phyloP scores from a whole-genome alignment of 768 basidiomycete species.

The Leucosporidium creatinivorum region DNA sequence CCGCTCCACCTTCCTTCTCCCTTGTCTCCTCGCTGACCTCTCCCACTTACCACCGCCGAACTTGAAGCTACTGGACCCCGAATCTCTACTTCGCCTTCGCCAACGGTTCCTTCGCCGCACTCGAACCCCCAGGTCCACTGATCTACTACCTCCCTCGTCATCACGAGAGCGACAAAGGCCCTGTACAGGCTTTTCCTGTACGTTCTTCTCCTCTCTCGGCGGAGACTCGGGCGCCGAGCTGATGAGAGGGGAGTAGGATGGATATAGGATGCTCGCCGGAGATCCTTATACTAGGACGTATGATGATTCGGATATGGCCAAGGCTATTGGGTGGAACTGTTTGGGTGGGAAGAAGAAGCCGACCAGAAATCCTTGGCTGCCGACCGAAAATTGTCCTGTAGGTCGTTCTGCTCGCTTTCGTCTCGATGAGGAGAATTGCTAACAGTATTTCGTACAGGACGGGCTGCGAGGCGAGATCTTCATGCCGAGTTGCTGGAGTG shows the following conservation, averaged over 20 bases:
- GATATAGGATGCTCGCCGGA: constrained; percentile 45
- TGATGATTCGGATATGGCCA: neutral
- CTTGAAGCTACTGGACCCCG: constrained; percentile 15
- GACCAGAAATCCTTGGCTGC: constrained; percentile 10
- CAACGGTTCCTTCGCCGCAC: constrained; percentile 38
- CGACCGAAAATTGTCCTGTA: constrained; percentile 34
- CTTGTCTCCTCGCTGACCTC: too few relatives aligned
- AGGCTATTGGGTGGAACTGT: constrained; percentile 42
- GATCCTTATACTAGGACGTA: neutral
- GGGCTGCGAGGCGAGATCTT: constrained; percentile 33
- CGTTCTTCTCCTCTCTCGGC: too few relatives aligned
- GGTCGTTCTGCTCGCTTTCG: constrained; percentile 5
- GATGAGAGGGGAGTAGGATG: neutral
- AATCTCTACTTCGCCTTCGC: constrained; percentile 35
- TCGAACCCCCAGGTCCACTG: constrained; percentile 29
- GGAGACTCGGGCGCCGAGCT: too few relatives aligned
- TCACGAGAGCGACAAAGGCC: constrained; percentile 5
- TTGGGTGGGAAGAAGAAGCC: neutral
- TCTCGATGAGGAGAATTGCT: too few relatives aligned
- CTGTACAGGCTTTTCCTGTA: constrained; percentile 19
- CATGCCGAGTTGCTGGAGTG: constrained; percentile 39
- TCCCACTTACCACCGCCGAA: too few relatives aligned
- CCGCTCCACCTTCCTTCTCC: too few relatives aligned
- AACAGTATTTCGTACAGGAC: constrained; percentile 1
- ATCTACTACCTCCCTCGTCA: constrained; percentile 34